Conservation (phyloP, 305 asterid species). For the Caryopteris hybrid region DNA sequence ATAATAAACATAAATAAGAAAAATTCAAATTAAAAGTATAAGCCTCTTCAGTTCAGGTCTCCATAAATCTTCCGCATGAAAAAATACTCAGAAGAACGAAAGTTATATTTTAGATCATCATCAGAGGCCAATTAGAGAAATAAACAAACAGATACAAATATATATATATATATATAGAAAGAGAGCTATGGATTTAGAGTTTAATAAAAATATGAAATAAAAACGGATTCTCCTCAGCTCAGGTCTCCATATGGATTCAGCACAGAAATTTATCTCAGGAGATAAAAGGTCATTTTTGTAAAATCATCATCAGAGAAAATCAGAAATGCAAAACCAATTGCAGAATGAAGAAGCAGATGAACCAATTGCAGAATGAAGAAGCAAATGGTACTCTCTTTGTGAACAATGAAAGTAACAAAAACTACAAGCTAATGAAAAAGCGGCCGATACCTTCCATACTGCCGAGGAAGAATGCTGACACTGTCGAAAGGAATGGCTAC, state of each 20-base stretch:
- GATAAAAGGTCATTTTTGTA: conserved; percentile 27
- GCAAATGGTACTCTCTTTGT: too few relatives aligned
- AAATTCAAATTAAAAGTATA: neutral
- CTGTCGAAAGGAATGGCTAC: neutral
- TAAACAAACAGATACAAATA: neutral
- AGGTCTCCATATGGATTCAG: conserved; percentile 31
- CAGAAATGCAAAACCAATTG: neutral
- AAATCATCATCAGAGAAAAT: conserved; percentile 24
- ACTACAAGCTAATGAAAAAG: neutral
- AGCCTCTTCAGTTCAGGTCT: conserved; percentile 56
- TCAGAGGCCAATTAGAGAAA: conserved; percentile 17
- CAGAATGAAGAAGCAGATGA: too few relatives aligned
- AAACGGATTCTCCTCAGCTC: conserved; percentile 25
- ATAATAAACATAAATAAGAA: neutral
- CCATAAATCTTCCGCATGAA: conserved; percentile 46
- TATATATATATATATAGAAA: too few relatives aligned
- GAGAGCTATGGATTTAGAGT: too few relatives aligned
- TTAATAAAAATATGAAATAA: too few relatives aligned
- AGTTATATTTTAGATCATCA: conserved; percentile 35
- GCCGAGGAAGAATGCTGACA: neutral
- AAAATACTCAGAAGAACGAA: conserved; percentile 53
- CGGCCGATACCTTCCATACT: neutral
- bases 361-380: too few relatives aligned
- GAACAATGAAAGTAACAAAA: neutral
- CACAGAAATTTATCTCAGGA: conserved; percentile 33